Conservation (phyloP, 345 rosid species). For the Combretum micranthum region DNA sequence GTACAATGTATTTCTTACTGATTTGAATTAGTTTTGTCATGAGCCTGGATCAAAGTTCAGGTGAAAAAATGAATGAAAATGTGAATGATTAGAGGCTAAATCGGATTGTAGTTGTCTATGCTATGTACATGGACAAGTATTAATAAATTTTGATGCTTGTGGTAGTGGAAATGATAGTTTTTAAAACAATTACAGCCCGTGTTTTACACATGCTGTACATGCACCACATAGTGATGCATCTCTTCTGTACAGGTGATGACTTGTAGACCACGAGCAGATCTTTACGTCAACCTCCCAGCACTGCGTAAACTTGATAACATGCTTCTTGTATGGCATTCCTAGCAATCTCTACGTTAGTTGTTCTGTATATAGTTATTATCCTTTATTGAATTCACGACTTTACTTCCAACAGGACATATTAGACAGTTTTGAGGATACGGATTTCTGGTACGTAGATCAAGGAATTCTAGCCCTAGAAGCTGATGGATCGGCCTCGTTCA, state of each 20-base stretch:
- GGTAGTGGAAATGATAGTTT: no score
- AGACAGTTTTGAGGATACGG: conserved; percentile 69
- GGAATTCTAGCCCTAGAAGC: conserved; percentile 73
- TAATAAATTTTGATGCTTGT: no score
- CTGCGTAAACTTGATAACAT: conserved; percentile 86
- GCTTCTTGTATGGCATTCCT: conserved; percentile 68
- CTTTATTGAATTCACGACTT: background rate
- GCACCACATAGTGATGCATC: no score
- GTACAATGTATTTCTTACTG: no score
- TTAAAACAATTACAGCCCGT: no score
- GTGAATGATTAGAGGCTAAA: no score
- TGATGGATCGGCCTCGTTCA: conserved; percentile 69
- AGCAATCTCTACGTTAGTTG: background rate
- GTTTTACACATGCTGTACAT: no score
- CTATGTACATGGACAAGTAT: no score
- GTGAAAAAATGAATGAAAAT: no score
- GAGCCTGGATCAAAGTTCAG: no score
- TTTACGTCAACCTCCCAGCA: conserved; percentile 86
- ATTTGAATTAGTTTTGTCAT: no score
- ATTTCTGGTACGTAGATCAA: conserved; percentile 96
- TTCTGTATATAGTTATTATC: conserved; percentile 3
- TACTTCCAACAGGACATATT: conserved; percentile 61
- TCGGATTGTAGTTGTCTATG: no score
- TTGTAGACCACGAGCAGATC: conserved; percentile 88
- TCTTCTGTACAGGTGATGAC: conserved; percentile 71